Evolutionary conservation across 257 asterid species (phyloP), one percentile per base, ranked within the genome.

Genomic region (Scutellaria galericulata): DNA sequence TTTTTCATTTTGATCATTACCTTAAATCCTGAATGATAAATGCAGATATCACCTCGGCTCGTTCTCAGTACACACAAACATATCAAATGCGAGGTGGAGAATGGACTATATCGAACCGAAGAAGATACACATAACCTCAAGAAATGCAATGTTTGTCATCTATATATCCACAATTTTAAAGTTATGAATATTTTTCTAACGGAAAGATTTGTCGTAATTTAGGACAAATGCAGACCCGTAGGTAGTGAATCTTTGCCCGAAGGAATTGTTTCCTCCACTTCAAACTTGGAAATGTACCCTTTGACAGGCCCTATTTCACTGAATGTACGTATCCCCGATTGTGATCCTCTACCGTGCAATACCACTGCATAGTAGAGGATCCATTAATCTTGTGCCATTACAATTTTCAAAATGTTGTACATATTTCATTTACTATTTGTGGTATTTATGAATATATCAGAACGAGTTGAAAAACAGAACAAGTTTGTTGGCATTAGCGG

Each of bases 241-340:
- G 97, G 96, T 9, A 85, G 81, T 8, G 96, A 85, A 75, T 77
- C 91, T 73, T 84, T 93, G 79, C 98, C 98, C 1, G 74, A 78
- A 77, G 97, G 96, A 74, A 89, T 93, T 50, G 75, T 89, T 69
- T 77, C 96, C 37, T 37, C 67, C 69, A 84, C 94, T 53, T 81
- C 98, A 31, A 83, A 86, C 87, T 73, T 91, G 82, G 89, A 86
- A 79, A 84, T 88, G 96, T 77, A 77, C 53, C 81, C 91, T 74
- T 78, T 93, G 77, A 78, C 85, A 68, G 97, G 96, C 27, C 83
- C 84, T 54, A 47, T 82, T 50, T 24, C 75, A 46, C 74, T 78
- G 64, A 60, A 57, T 57, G 5, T 57, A 59, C 27, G 68, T 60
- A 59, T 46, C 5, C 50, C 46, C n/a, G 6, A 6, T 35, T 37